Evolutionary conservation across 2,329 filamentous ascomycete genomes (phyloP), one percentile per base, ranked within the genome.

Genomic region (Fusarium sp.): DNA sequence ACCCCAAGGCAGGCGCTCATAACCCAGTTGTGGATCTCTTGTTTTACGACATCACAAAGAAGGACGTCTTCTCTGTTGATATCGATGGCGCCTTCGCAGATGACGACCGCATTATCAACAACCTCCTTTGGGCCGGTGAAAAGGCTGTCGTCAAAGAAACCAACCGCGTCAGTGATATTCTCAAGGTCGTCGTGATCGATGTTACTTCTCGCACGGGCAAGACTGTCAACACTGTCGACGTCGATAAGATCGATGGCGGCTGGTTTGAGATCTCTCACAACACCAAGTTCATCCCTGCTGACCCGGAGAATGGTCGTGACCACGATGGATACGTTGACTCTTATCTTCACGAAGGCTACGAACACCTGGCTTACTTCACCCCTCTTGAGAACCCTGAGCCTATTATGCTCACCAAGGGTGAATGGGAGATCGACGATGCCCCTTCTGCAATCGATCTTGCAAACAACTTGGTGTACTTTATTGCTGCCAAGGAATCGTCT

Each of bases 241-340:
- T 98, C 51, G 88, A 90, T 70, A 86, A 91, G 61, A 85, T 98
- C n/a, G 96, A 99, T 78, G 95, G 95, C 24, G 97, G 96, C 34
- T 99, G 96, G 96, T 95, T 98, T 75, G 96, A 99, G 81, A 93
- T 97, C 44, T 93, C 94, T 2, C 91, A 97, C 75, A 89, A 91
- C 44, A 97, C 95, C 6, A 90, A 85, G 16, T 98, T 92, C 77
- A 91, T 99, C 61, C 96, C 96, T 3, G 92, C 94, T 6, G 93
- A 98, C 78, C 87, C 92, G 24, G 79, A 82, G 14, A 93, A 92
- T 68, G 93, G 92, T 16, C 90, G 95, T 24, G 85, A 88, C 3
- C 81, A 95, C 8, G 94, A 98, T 79, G 96, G 96, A 24, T 99
- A 99, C 76, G 90, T 99, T 67, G 96, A 99, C 79, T 94, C 92